These are phyloP conservation scores for Acacia pycnantha DNA, from an alignment of 331 rosid species.

Conservation along the genomic window DNA sequence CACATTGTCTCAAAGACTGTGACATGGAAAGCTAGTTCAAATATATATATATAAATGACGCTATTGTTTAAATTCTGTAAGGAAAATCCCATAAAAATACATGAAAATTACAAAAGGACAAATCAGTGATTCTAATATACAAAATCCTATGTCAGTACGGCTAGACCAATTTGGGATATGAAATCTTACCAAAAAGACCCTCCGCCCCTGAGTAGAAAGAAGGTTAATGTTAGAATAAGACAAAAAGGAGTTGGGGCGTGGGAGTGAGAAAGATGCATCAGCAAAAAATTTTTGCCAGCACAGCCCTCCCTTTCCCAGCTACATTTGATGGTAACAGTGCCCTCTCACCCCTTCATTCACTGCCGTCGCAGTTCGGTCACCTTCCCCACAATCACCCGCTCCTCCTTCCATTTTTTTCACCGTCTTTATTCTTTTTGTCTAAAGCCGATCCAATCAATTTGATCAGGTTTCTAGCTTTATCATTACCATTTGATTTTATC, in stretches of 20 bases:
- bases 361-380: conserved; percentile 56
- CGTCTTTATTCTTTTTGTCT: neutral
- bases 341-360: neutral
- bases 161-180: too few relatives aligned
- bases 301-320: conserved; percentile 16
- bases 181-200: too few relatives aligned
- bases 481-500: neutral
- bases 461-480: conserved; percentile 44
- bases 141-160: too few relatives aligned
- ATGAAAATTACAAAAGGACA: too few relatives aligned
- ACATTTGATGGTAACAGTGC: conserved; percentile 44
- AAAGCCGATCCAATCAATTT: conserved; percentile 30
- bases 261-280: too few relatives aligned
- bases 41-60: neutral
- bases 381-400: conserved; percentile 37
- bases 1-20: conserved; percentile 3
- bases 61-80: neutral
- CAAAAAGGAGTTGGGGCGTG: too few relatives aligned
- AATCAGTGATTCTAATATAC: too few relatives aligned
- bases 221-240: too few relatives aligned
- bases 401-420: neutral
- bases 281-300: too few relatives aligned
- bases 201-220: too few relatives aligned
- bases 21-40: neutral
- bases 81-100: too few relatives aligned